Percentiles rank a stretch among this genome's conserved stretches.
Conservation (phyloP, 345 rosid species). For the Eucalyptus cladocalyx region DNA sequence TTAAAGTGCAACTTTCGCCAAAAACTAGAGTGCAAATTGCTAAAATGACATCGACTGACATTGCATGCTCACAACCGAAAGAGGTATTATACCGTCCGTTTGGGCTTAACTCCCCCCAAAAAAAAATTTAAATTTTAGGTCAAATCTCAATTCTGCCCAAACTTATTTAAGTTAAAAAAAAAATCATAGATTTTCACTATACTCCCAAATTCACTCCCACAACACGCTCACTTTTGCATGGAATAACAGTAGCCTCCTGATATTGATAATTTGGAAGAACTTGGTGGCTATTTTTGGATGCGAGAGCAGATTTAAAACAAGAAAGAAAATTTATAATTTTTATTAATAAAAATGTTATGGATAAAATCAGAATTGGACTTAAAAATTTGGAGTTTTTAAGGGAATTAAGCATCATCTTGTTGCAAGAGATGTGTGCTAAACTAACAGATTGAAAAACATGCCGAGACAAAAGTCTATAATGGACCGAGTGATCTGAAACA, state of each 20-base stretch:
- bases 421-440: not conserved
- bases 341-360: not conserved
- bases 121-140: not conserved
- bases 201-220: not conserved
- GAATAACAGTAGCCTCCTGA: not conserved
- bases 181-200: not conserved
- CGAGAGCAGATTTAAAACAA: not conserved
- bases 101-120: not conserved
- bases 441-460: not conserved
- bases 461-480: not conserved
- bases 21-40: not conserved
- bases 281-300: not conserved
- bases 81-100: not conserved
- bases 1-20: not conserved
- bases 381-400: not conserved
- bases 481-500: not conserved
- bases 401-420: not conserved
- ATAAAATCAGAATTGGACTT: not conserved
- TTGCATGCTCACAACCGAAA: not conserved
- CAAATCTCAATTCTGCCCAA: not conserved
- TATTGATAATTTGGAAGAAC: no score
- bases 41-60: not conserved
- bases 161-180: not conserved
- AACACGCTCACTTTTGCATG: not conserved
- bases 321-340: not conserved